Evolutionary conservation across 345 rosid genomes (phyloP), one percentile per base, ranked within the genome.

Genomic region (Stellera chamaejasme): DNA sequence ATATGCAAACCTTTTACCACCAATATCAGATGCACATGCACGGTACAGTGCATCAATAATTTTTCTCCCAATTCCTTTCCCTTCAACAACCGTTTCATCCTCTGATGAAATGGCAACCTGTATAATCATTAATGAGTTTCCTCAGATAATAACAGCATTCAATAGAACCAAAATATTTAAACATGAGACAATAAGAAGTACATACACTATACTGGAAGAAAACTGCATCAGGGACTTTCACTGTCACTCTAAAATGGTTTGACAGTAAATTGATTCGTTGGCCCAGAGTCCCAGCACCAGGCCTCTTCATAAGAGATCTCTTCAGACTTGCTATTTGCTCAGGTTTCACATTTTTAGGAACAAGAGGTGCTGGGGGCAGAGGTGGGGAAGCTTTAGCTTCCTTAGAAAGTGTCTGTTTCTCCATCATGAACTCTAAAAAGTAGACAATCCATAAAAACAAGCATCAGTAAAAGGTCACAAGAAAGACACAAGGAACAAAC

Each of bases 161-260:
- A 59, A 68, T 42, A 27, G 27, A 48, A 14, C 19, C 39, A 5
- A 32, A 32, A 3, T 8, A 32, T 0, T 1, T 32, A 32, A 32
- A 32, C 4, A 32, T 32, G 8, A 32, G 39, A 7, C 39, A 32
- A 32, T 32, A 43, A 1, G 45, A 14, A 9, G 51, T 67, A 61
- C 90, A 68, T 82, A 92, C 98, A 65, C 59, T 75, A 59, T 88
- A 88, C 61, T 88, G 95, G 76, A 82, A 79, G 67, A 88, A 88
- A 39, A 82, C 79, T 16, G 75, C 80, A 78, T 86, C 81, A 43
- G 75, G 74, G 48, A 48, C 61, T 55, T 61, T 56, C 45, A 92
- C 68, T 11, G 81, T 59, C 54, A 75, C 95, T 75, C 78, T 71
- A 57, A 69, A 92, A 77, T 88, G 91, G 69, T 92, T 92, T 50